A percentile compares a stretch with the other conserved stretches of the same genome.
These are phyloP conservation scores for Sugiyamaella novakii DNA, from an alignment of 1,139 yeast species.

Conservation along the genomic window DNA sequence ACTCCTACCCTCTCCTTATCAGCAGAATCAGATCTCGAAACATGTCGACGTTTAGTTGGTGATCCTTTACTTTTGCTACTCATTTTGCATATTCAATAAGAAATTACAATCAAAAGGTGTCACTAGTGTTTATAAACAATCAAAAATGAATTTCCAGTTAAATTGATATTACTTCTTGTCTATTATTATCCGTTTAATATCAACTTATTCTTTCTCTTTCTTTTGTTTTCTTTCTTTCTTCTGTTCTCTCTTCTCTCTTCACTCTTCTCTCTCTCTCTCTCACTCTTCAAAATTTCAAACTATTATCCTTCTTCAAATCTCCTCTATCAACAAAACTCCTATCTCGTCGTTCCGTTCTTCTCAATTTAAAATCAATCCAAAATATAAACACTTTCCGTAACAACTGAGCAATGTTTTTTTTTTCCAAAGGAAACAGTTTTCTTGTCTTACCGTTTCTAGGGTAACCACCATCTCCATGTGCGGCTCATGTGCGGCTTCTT, in stretches of 20 bases:
- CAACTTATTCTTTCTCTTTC: background rate
- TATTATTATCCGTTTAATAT: no score
- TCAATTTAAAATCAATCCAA: slow-evolving; percentile 1
- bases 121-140: no score
- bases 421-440: slow-evolving; percentile 16
- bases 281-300: background rate
- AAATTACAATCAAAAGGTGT: background rate
- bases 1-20: background rate
- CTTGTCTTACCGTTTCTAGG: slow-evolving; percentile 16
- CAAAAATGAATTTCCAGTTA: no score
- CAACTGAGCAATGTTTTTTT: slow-evolving; percentile 17
- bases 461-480: slow-evolving; percentile 3
- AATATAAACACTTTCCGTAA: background rate
- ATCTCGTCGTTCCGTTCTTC: background rate
- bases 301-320: background rate
- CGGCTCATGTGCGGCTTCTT: slow-evolving; percentile 1
- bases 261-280: background rate
- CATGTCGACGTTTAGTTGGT: slow-evolving; percentile 23
- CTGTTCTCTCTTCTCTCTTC: background rate
- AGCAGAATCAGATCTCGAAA: slow-evolving; percentile 18
- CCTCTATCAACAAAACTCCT: background rate
- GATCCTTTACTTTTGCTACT: slow-evolving; percentile 19
- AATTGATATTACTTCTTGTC: background rate
- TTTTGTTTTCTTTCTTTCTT: background rate
- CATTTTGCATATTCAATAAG: slow-evolving; percentile 16